These are phyloP conservation scores for Suillus tomentosus DNA, from an alignment of 768 basidiomycete species.

Conservation along the genomic window DNA sequence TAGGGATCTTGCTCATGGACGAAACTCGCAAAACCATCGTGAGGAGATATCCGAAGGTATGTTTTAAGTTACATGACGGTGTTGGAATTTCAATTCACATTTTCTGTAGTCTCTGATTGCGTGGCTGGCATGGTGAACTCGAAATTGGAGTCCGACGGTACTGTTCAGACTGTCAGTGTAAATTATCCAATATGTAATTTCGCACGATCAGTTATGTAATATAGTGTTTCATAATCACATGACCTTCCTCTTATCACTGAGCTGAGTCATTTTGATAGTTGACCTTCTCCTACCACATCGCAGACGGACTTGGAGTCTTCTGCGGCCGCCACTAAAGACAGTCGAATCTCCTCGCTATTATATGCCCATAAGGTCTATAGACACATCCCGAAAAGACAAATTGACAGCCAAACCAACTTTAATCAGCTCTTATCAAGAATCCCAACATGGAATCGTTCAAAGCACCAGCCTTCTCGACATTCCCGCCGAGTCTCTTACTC, in stretches of 20 bases:
- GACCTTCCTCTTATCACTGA: not conserved
- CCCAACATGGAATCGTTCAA: conserved; percentile 53
- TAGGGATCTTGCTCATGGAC: conserved; percentile 39
- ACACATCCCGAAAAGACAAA: conserved; percentile 42
- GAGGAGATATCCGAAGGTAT: conserved; percentile 37
- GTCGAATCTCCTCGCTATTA: conserved; percentile 39
- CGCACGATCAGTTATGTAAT: too few relatives aligned
- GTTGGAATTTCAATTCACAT: not conserved
- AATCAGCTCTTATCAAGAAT: conserved; percentile 25
- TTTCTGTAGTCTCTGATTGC: conserved; percentile 28
- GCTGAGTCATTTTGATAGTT: not conserved
- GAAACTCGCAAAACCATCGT: conserved; percentile 41
- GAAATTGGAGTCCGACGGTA: too few relatives aligned
- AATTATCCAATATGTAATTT: not conserved
- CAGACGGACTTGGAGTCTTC: conserved; percentile 18
- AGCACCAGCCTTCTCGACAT: conserved; percentile 43
- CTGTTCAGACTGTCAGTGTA: too few relatives aligned
- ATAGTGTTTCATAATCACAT: not conserved
- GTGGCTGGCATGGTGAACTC: conserved; percentile 27
- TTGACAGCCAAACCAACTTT: conserved; percentile 33
- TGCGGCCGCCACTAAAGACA: conserved; percentile 24
- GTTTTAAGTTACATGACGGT: not conserved
- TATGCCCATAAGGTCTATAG: conserved; percentile 66
- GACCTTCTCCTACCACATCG: conserved; percentile 17
- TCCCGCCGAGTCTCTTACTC: conserved; percentile 73